phyloP scores from a whole-genome alignment of 495 filamentous ascomycete species.

The Daldinia concentrica region DNA sequence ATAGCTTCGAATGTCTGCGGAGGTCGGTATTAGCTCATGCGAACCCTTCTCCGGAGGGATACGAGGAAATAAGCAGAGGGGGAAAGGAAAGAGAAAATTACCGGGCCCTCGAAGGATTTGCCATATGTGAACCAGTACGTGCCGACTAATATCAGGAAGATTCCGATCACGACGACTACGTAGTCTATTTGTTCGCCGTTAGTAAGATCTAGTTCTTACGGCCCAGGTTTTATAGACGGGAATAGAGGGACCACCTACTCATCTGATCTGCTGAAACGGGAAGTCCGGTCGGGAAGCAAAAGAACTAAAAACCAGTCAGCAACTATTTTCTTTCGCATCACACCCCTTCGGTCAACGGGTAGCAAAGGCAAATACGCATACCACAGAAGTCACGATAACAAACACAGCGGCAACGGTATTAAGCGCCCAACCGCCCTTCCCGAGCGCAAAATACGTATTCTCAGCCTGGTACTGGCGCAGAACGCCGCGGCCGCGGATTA shows the following conservation, averaged over 20 bases:
- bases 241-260: constrained; percentile 34
- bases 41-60: neutral
- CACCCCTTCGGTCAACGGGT: neutral
- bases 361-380: constrained; percentile 20
- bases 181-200: constrained; percentile 37
- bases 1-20: constrained; percentile 37
- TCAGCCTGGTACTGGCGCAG: constrained; percentile 36
- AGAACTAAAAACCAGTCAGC: constrained; percentile 41
- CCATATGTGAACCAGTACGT: constrained; percentile 44
- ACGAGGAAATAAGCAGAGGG: neutral
- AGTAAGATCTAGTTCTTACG: neutral
- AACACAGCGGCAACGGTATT: constrained; percentile 44
- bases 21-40: neutral
- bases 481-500: constrained; percentile 45
- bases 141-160: constrained; percentile 45
- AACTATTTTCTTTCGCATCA: neutral
- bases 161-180: constrained; percentile 49
- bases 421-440: constrained; percentile 36
- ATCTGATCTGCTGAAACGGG: constrained; percentile 44
- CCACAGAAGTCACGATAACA: constrained; percentile 47
- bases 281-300: constrained; percentile 47
- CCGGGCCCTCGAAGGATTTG: constrained; percentile 45
- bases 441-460: constrained; percentile 36
- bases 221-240: neutral
- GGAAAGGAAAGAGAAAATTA: constrained; percentile 28